These are phyloP conservation scores for Phytophthora colocasiae DNA, from an alignment of 352 stramenopile species.

Conservation along the genomic window DNA sequence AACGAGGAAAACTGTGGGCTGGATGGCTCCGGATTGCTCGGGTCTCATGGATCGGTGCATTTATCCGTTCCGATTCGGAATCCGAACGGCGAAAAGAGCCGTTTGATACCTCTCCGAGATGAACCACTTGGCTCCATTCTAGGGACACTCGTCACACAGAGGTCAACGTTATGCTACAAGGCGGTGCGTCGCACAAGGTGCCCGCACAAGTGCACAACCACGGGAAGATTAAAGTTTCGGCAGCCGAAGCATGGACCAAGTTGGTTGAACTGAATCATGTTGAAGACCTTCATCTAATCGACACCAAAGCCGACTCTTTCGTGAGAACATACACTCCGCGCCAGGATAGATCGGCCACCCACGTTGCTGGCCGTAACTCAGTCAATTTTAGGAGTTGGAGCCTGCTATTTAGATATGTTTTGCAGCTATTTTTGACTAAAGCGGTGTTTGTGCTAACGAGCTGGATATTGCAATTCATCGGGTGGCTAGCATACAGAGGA, in stretches of 20 bases:
- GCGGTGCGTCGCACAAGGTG: slow-evolving; percentile 5
- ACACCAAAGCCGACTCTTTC: slow-evolving; percentile 27
- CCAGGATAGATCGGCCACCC: no score
- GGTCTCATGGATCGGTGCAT: not conserved
- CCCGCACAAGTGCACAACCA: slow-evolving; percentile 20
- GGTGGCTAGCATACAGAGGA: no score
- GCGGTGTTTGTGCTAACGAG: no score
- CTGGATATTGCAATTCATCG: no score
- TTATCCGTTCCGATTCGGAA: not conserved
- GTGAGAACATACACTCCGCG: slow-evolving; percentile 60
- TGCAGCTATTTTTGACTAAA: no score
- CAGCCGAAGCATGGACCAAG: not conserved
- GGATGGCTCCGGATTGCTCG: slow-evolving; percentile 18
- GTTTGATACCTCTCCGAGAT: slow-evolving; percentile 20
- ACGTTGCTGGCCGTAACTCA: no score
- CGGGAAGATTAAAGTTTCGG: slow-evolving; percentile 10
- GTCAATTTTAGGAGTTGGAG: no score
- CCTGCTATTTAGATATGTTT: no score
- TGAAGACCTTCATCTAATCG: slow-evolving; percentile 18
- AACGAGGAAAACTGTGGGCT: not conserved
- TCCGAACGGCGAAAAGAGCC: slow-evolving; percentile 26
- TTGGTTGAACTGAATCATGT: not conserved
- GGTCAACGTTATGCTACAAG: slow-evolving; percentile 6
- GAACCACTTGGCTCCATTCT: slow-evolving; percentile 17
- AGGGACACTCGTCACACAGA: slow-evolving; percentile 17